Base-by-base conservation (phyloP, 2,329 filamentous ascomycete genomes). In the Mycosphaerella sp. region DNA sequence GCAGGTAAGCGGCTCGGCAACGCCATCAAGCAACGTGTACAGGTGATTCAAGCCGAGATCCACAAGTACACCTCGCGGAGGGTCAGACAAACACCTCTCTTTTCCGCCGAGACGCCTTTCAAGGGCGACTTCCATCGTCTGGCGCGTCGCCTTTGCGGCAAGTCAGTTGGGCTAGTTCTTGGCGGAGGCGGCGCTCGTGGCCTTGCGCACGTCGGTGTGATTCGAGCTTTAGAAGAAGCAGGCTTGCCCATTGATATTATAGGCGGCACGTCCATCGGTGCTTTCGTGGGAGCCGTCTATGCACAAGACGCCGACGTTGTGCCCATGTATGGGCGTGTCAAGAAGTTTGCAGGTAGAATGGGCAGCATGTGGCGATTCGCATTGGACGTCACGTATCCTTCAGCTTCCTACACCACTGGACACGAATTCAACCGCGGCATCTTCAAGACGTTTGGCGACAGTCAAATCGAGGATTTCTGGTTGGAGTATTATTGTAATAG, bases 351-450 rank as follows among this genome's bases (percentile, higher is more conserved):
- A 0, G 90, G 93, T 4, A 86, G 94, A n/a, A 98, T 98, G 94
- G 89, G 88, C 40, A 97, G 91, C 70, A 88, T 97, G 72, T 98
- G 93, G 93, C 83, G 93, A n/a, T 96, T 98, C 68, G 90, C 90
- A 1, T 76, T 98, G 2, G 93, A 98, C 66, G 71, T 98, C 62
- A 98, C 93, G 0, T 98, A 98, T 68, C 93, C 93, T 0, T 93
- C 91, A 5, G 89, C 88, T 6, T 95, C 91, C 1, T 98, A 98
- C 71, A 98, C 94, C 0, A 98, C 93, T 0, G 93, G 93, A 0
- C 93, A 98, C 66, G 93, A 98, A 64, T 98, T 98, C 79, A 98
- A 98, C 63, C 87, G 93, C 6, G 93, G 93, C 36, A 96, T 98
- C 58, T 98, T 96, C 80, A 98, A 98, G 70, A 89, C 91, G 0